Base-by-base conservation (phyloP, 208 protist genomes). In the Wallacemonas rigidus region DNA sequence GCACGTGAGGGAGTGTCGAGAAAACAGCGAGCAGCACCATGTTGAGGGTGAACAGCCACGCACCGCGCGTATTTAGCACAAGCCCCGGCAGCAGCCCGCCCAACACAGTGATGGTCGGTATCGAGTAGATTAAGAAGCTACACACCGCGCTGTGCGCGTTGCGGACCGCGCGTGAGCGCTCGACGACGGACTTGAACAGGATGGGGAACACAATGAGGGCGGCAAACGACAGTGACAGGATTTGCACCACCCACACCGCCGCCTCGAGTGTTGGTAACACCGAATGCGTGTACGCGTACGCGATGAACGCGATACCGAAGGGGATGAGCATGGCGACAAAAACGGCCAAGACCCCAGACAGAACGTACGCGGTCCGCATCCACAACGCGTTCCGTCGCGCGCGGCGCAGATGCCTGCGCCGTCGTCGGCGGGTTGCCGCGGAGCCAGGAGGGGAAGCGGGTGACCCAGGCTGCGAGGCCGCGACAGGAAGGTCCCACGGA, bases 21-120 rank as follows among this genome's bases (percentile, higher is more conserved):
- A 92, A 68, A 47, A 80, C 71, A n/a, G 83, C 81, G 73, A 95
- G 83, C 15, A 80, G 72, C 53, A 79, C 73, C 87, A 95, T 93
- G 63, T 83, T 90, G 17, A 77, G 41, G 2, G 80, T 69, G 64
- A 88, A 93, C 53, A 82, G 76, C 69, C 67, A 80, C 8, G 86
- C 79, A 38, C 87, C 90, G 47, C 74, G 81, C 11, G 83, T 90
- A 39, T 83, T 57, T n/a, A 87, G 64, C 45, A 93, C 4, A n/a
- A 90, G 75, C 40, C 80, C 79, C 3, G 85, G 78, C 6, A 77
- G 71, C 40, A 86, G 9, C 17, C 83, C 83, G 43, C 72, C 63
- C 12, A 89, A 55, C 15, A 93, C 81, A 3, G 83, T 84, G 69
- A 81, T 69, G 51, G 90, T 93, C n/a, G 90, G 90, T 67, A 95